Conservation (phyloP, 1,284 basidiomycete genomes). For the Cryptococcus floricola region DNA sequence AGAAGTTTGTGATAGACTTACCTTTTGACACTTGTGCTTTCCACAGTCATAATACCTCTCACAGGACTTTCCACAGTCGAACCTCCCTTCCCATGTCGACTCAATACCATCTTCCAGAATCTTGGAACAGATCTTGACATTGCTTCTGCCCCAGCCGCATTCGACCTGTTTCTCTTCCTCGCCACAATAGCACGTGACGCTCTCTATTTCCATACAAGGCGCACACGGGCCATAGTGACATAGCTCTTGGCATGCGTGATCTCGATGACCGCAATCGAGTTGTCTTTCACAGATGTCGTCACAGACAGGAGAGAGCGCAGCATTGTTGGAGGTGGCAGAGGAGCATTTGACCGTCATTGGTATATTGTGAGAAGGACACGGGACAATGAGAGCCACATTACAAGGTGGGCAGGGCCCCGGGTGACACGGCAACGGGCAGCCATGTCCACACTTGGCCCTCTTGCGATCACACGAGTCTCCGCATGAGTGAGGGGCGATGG, state of each 20-base stretch:
- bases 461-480: slow-evolving; percentile 68
- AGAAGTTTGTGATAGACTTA: slow-evolving; percentile 18
- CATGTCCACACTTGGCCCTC: slow-evolving; percentile 59
- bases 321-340: slow-evolving; percentile 46
- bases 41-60: slow-evolving; percentile 70
- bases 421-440: slow-evolving; percentile 68
- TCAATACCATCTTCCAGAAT: slow-evolving; percentile 19
- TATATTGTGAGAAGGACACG: slow-evolving; percentile 66
- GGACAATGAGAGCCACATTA: slow-evolving; percentile 54
- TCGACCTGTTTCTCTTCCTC: slow-evolving; percentile 58
- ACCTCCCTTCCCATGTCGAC: slow-evolving; percentile 64
- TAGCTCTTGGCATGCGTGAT: slow-evolving; percentile 53
- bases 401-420: slow-evolving; percentile 76
- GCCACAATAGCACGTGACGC: slow-evolving; percentile 71
- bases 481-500: slow-evolving; percentile 78
- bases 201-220: slow-evolving; percentile 59
- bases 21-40: slow-evolving; percentile 63
- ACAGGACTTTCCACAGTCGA: slow-evolving; percentile 63
- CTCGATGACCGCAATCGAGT: slow-evolving; percentile 60
- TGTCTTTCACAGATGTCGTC: slow-evolving; percentile 59
- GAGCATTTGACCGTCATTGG: slow-evolving; percentile 64
- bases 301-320: slow-evolving; percentile 58
- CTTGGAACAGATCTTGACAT: slow-evolving; percentile 34
- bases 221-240: slow-evolving; percentile 73
- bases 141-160: slow-evolving; percentile 61